Conservation (phyloP, 179 eudicot species). For the Sideroxylon spinosum region DNA sequence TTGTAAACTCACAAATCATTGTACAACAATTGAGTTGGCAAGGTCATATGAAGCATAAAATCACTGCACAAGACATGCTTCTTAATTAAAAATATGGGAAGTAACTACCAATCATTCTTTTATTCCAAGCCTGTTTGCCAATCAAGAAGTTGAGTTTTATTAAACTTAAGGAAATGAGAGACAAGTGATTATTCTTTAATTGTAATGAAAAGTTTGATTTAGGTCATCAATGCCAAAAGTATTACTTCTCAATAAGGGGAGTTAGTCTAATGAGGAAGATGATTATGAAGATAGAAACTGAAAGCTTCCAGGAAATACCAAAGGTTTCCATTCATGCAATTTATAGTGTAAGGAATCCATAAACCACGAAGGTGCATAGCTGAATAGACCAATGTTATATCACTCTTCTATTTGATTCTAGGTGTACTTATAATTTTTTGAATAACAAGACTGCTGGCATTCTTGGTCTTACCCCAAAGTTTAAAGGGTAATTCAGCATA, state of each 20-base stretch:
- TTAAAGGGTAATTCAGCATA: neutral
- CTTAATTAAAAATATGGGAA: neutral
- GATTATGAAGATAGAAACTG: neutral
- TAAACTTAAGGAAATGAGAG: neutral
- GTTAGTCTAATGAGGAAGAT: neutral
- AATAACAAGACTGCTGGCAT: neutral
- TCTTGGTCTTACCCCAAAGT: neutral
- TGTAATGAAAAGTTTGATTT: slow-evolving; percentile 18
- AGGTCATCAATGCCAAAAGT: neutral
- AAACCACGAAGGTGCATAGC: neutral
- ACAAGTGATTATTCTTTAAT: slow-evolving; percentile 1
- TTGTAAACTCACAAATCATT: neutral
- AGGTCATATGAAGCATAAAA: neutral
- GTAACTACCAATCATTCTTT: neutral
- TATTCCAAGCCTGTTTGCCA: neutral
- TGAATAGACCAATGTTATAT: no score
- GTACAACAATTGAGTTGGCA: neutral
- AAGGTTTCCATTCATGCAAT: slow-evolving; percentile 6
- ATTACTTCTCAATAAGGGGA: neutral
- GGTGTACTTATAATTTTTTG: slow-evolving; percentile 7
- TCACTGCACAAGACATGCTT: neutral
- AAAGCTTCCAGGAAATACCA: neutral
- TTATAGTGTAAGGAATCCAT: neutral
- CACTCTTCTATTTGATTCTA: neutral
- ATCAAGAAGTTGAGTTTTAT: neutral